A percentile compares a stretch with the other conserved stretches of the same genome.
phyloP scores from a whole-genome alignment of 805 yeast genomes.

The Zygosaccharomyces bisporus region DNA sequence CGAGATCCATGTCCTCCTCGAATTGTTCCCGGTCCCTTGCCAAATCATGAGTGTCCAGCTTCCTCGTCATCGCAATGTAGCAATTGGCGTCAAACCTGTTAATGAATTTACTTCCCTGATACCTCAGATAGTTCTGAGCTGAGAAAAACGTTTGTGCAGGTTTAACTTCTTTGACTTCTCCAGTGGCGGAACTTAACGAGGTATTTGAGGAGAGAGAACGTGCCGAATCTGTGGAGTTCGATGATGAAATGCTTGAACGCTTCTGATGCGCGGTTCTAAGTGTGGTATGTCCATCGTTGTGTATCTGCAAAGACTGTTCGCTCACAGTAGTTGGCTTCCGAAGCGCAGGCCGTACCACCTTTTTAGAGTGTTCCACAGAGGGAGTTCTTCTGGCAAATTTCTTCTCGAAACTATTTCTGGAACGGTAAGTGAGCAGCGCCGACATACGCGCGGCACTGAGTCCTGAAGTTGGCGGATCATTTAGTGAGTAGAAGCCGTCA shows the following conservation, averaged over 20 bases:
- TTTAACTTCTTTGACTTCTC: conserved; percentile 27
- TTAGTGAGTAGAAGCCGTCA: conserved; percentile 78
- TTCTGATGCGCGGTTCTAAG: conserved; percentile 16
- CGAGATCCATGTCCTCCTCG: conserved; percentile 39
- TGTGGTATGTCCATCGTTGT: conserved; percentile 72
- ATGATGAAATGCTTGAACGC: conserved; percentile 18
- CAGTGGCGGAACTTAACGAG: conserved; percentile 22
- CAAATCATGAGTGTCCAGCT: conserved; percentile 92
- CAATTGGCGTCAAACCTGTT: conserved; percentile 94
- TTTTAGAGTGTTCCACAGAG: conserved; percentile 37
- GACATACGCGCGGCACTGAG: conserved; percentile 97
- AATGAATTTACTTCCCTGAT: conserved; percentile 90
- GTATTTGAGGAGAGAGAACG: conserved; percentile 33
- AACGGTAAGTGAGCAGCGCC: conserved; percentile 87
- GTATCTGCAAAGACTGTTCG: conserved; percentile 78
- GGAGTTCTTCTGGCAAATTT: conserved; percentile 86
- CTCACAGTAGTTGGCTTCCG: conserved; percentile 43
- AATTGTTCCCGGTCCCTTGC: conserved; percentile 65
- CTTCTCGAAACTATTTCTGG: conserved; percentile 85
- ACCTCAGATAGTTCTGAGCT: conserved; percentile 90
- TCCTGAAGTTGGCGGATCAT: conserved; percentile 82
- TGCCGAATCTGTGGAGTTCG: conserved; percentile 24
- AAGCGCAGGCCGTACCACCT: conserved; percentile 15
- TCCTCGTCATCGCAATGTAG: conserved; percentile 88
- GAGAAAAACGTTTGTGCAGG: conserved; percentile 66